Conservation (phyloP, 208 protist species). For the Acanthamoeba rhysodes region DNA sequence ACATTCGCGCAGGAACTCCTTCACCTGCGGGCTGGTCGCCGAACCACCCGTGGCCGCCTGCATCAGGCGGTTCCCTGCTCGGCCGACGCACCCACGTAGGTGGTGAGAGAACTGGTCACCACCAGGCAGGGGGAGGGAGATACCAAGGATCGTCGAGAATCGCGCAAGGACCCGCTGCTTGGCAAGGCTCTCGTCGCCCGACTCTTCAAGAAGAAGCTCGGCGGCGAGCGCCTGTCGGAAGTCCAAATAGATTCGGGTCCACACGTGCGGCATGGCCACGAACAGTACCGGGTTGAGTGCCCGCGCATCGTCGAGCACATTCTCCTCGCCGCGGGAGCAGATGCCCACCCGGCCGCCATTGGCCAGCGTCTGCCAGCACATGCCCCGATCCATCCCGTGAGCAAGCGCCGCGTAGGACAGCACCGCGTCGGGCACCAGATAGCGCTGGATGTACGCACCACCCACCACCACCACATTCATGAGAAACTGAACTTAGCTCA, state of each 20-base stretch:
- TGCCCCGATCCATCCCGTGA: slow-evolving; percentile 69
- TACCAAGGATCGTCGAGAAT: background rate
- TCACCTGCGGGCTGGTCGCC: slow-evolving; percentile 9
- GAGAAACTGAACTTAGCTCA: too few relatives aligned
- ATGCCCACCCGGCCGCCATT: slow-evolving; percentile 33
- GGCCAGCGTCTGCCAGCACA: slow-evolving; percentile 55
- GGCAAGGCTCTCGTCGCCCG: background rate
- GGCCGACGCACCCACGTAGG: background rate
- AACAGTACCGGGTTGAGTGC: slow-evolving; percentile 38
- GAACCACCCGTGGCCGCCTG: slow-evolving; percentile 52
- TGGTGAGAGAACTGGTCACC: too few relatives aligned
- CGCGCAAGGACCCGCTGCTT: background rate
- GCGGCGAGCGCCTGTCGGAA: background rate
- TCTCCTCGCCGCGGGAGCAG: background rate
- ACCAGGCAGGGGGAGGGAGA: too few relatives aligned
- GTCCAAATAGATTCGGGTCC: slow-evolving; percentile 43
- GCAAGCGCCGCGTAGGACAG: slow-evolving; percentile 55
- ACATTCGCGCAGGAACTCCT: background rate
- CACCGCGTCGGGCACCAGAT: background rate
- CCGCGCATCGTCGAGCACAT: slow-evolving; percentile 54
- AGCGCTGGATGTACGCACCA: background rate
- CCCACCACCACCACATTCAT: background rate
- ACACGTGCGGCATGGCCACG: slow-evolving; percentile 64
- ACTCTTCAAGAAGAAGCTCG: background rate
- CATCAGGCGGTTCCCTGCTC: background rate